Evolutionary conservation across 352 stramenopile species (phyloP), one percentile per base, ranked within the genome.

Genomic region (Pythium rhizo-oryzae): DNA sequence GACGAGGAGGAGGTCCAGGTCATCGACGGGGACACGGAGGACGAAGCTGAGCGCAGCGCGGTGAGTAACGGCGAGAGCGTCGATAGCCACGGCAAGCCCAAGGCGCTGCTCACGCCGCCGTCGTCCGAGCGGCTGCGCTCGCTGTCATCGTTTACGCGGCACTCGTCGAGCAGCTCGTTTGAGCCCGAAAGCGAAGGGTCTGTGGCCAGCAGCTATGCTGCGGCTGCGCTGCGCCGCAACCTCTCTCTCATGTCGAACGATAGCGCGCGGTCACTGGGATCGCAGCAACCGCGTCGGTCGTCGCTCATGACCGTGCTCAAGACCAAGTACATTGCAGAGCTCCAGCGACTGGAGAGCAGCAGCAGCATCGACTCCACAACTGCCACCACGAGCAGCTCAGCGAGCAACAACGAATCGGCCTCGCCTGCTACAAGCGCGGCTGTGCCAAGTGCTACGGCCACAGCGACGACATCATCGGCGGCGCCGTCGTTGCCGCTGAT

Each of bases 251-350:
- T 72, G n/a, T 72, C 65, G 19, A 51, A 60, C 12, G 53, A 72
- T 24, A 62, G 52, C 33, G 56, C 53, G 18, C 24, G 35, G 41
- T 67, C 58, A 19, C 5, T 39, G 41, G 15, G 2, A 4, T 54
- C 51, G 43, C 19, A 41, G 13, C 51, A 41, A 8, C 51, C 24
- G 18, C 49, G 44, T 62, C 65, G 84, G 21, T 67, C 74, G 52
- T 87, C 82, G 11, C 69, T 90, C 52, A 90, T 80, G 15, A 77
- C 82, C 4, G 77, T 88, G 65, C 75, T 93, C 35, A 87, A 82
- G 65, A 72, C 60, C 52, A 91, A 91, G 70, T 92, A 90, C 53
- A 8, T 77, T 41, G 66, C 74, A 11, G 79, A 91, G 47, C 58
- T 92, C 19, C 59, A 62, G 21, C 77, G 77, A 24, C 80, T 90